A percentile compares a stretch with the other conserved stretches of the same genome.
Evolutionary conservation across 768 basidiomycete genomes (phyloP).

Genomic region (Termitomyces eurrhizus): DNA sequence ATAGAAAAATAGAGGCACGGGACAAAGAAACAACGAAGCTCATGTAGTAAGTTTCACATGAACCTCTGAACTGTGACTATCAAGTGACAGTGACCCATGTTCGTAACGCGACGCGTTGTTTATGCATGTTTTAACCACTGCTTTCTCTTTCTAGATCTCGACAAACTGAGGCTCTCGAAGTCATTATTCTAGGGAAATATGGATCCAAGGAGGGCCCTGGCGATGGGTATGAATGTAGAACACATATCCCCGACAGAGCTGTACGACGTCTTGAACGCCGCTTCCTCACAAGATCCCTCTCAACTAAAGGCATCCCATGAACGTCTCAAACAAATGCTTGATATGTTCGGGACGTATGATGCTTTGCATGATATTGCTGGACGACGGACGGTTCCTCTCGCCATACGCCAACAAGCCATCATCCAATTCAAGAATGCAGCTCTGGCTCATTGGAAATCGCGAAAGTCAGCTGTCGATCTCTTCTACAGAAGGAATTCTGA

Average conservation of each 20-base stretch:
- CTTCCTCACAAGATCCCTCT: slow-evolving; percentile 71
- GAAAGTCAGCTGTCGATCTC: slow-evolving; percentile 48
- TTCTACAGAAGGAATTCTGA: not conserved
- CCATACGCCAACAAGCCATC: slow-evolving; percentile 75
- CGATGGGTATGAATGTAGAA: slow-evolving; percentile 33
- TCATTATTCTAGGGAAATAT: slow-evolving; percentile 13
- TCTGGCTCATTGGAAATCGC: slow-evolving; percentile 69
- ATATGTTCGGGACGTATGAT: slow-evolving; percentile 68
- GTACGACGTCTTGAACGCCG: slow-evolving; percentile 58
- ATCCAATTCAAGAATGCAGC: slow-evolving; percentile 88
- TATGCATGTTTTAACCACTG: slow-evolving; percentile 26
- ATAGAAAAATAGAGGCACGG: not conserved
- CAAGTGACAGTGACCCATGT: slow-evolving; percentile 15
- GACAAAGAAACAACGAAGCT: slow-evolving; percentile 1
- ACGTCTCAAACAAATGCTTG: slow-evolving; percentile 64
- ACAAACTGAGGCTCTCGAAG: not conserved
- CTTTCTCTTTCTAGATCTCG: not conserved
- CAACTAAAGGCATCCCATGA: slow-evolving; percentile 46
- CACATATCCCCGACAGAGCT: slow-evolving; percentile 60
- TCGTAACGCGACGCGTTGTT: slow-evolving; percentile 46
- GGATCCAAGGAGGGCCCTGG: slow-evolving; percentile 24
- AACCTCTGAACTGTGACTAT: not conserved
- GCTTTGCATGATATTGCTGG: slow-evolving; percentile 72
- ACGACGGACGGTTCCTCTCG: slow-evolving; percentile 52
- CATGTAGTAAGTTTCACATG: not conserved